Conservation (phyloP, 1,284 basidiomycete species). For the Ceratobasidium sp. region DNA sequence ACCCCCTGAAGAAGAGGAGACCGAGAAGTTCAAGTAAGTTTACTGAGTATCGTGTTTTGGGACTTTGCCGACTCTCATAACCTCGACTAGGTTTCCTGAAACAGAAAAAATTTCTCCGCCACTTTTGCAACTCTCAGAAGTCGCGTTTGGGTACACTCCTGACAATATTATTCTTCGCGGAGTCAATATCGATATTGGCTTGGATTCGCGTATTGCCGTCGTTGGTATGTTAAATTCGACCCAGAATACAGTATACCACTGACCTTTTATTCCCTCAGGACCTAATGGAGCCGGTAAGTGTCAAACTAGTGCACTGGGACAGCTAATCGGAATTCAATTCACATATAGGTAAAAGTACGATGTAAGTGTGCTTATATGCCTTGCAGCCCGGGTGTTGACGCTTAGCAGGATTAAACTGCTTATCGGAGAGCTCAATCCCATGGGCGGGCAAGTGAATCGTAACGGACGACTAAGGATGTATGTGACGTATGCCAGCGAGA, state of each 20-base stretch:
- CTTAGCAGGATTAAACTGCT: slow-evolving; percentile 82
- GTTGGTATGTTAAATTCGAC: slow-evolving; percentile 58
- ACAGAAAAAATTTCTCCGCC: slow-evolving; percentile 97
- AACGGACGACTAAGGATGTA: slow-evolving; percentile 90
- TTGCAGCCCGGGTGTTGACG: slow-evolving; percentile 3
- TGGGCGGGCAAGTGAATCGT: slow-evolving; percentile 81
- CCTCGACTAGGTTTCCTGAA: slow-evolving; percentile 76
- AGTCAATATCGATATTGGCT: slow-evolving; percentile 87
- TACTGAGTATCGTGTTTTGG: slow-evolving; percentile 34
- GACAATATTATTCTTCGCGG: slow-evolving; percentile 81
- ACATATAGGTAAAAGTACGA: slow-evolving; percentile 73
- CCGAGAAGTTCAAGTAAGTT: slow-evolving; percentile 80
- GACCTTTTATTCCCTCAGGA: slow-evolving; percentile 48
- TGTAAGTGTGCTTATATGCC: slow-evolving; percentile 55
- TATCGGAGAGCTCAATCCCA: slow-evolving; percentile 85
- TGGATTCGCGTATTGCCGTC: slow-evolving; percentile 88
- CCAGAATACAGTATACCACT: background rate
- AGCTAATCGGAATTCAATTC: slow-evolving; percentile 60
- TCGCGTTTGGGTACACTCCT: slow-evolving; percentile 86
- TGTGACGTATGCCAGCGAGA: slow-evolving; percentile 46
- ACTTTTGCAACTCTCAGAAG: slow-evolving; percentile 90
- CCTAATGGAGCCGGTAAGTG: slow-evolving; percentile 59
- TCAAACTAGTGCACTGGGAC: background rate
- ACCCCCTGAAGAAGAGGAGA: slow-evolving; percentile 88
- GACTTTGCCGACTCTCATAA: background rate